Conservation (phyloP, 345 rosid species). For the Eucalyptus curtisii region DNA sequence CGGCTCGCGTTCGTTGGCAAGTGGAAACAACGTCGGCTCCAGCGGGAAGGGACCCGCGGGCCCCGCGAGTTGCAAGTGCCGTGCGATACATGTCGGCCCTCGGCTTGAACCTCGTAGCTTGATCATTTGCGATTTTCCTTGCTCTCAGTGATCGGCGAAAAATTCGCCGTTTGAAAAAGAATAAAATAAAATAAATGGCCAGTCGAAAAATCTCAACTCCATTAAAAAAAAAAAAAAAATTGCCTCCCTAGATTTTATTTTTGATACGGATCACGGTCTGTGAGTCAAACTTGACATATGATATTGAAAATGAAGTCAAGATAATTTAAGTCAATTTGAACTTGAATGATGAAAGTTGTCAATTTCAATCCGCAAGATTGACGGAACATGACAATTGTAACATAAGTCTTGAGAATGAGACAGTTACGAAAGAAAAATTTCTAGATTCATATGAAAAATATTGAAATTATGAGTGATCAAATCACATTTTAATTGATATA, state of each 20-base stretch:
- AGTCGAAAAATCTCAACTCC: background rate
- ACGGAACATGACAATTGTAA: accelerated
- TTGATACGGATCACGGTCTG: background rate
- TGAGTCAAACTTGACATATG: background rate
- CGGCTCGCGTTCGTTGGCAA: background rate
- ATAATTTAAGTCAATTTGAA: background rate
- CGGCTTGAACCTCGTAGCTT: background rate
- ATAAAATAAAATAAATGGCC: background rate
- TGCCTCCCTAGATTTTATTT: background rate
- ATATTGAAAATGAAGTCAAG: background rate
- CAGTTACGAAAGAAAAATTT: accelerated
- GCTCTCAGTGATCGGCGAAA: background rate
- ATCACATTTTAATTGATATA: background rate
- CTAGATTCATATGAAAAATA: background rate
- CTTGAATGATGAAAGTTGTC: background rate
- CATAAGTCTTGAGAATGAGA: accelerated
- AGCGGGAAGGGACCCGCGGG: background rate
- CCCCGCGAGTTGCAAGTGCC: background rate
- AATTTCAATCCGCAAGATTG: background rate
- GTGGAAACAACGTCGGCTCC: background rate
- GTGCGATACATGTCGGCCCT: background rate
- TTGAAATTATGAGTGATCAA: background rate
- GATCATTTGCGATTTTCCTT: background rate
- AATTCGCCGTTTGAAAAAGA: background rate
- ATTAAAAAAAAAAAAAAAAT: too few relatives aligned